phyloP scores from a whole-genome alignment of 208 protist species.

The Borovskyia barvae region DNA sequence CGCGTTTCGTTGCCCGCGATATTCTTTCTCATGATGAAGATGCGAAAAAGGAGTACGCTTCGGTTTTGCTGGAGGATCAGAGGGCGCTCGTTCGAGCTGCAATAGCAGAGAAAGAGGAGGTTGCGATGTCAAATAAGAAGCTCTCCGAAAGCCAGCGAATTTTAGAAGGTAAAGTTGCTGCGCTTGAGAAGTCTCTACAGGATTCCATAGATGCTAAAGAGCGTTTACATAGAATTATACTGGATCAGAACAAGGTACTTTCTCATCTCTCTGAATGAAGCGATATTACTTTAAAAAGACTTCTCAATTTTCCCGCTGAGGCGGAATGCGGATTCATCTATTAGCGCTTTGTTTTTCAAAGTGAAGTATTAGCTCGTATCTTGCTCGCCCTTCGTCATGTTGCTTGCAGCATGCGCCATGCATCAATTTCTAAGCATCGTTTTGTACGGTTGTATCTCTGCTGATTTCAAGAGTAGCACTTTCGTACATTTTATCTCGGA shows the following conservation, averaged over 20 bases:
- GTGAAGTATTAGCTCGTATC: too few species aligned
- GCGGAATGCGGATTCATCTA: too few species aligned
- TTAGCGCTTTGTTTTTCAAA: too few species aligned
- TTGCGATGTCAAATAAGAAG: not conserved
- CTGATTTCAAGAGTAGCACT: too few species aligned
- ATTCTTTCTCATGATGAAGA: constrained; percentile 30
- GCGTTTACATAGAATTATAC: constrained; percentile 71
- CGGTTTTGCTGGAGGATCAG: constrained; percentile 16
- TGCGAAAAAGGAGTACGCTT: not conserved
- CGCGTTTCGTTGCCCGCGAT: constrained; percentile 59
- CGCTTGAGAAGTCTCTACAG: constrained; percentile 34
- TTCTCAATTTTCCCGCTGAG: too few species aligned
- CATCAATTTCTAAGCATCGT: too few species aligned
- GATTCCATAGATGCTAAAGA: constrained; percentile 65
- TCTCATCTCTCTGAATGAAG: constrained; percentile 59
- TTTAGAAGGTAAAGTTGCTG: constrained; percentile 17
- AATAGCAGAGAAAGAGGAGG: not conserved
- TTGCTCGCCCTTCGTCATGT: too few species aligned
- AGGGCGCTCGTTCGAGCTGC: constrained; percentile 3
- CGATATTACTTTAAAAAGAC: too few species aligned
- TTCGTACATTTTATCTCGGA: too few species aligned
- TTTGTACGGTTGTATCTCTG: too few species aligned
- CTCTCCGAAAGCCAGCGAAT: constrained; percentile 8
- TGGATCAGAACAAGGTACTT: constrained; percentile 74
- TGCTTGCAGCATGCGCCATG: too few species aligned